These are phyloP conservation scores for Dictyostelium firmibasis DNA, from an alignment of 78 protist genomes.

Conservation along the genomic window DNA sequence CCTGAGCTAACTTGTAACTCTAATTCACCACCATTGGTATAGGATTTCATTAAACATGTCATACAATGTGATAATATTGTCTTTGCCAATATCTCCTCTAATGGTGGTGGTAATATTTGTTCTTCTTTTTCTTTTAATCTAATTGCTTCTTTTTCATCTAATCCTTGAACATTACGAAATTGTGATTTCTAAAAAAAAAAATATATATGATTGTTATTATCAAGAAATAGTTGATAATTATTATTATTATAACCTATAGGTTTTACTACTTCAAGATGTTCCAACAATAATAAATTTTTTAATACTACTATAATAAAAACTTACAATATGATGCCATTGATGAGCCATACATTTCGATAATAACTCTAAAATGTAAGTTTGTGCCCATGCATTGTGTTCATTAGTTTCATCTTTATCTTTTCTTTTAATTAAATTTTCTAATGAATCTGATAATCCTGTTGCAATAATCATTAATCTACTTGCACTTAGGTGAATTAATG, in stretches of 20 bases:
- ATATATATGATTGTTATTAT: background rate
- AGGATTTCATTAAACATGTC: constrained; percentile 47
- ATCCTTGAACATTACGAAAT: constrained; percentile 78
- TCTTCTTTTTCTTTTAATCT: constrained; percentile 79
- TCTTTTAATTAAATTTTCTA: constrained; percentile 43
- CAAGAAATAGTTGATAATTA: too few relatives aligned
- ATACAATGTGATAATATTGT: constrained; percentile 13
- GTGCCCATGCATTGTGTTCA: constrained; percentile 74
- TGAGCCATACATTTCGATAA: constrained; percentile 73
- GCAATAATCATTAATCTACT: constrained; percentile 52
- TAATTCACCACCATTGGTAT: background rate
- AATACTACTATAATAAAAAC: background rate
- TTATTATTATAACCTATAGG: too few relatives aligned
- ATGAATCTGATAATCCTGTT: constrained; percentile 49
- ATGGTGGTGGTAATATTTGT: constrained; percentile 81
- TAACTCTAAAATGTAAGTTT: constrained; percentile 42
- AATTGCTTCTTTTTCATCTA: constrained; percentile 76
- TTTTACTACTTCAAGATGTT: too few relatives aligned
- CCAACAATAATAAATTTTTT: too few relatives aligned
- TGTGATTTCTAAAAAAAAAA: constrained; percentile 35
- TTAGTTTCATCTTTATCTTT: constrained; percentile 64
- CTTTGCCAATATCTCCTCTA: constrained; percentile 57
- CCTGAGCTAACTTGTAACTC: constrained; percentile 53
- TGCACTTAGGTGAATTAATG: constrained; percentile 38
- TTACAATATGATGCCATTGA: constrained; percentile 81